Percentiles rank a stretch among this genome's conserved stretches.
Conservation (phyloP, 2,329 filamentous ascomycete genomes). For the Herpomyces periplanetae region DNA sequence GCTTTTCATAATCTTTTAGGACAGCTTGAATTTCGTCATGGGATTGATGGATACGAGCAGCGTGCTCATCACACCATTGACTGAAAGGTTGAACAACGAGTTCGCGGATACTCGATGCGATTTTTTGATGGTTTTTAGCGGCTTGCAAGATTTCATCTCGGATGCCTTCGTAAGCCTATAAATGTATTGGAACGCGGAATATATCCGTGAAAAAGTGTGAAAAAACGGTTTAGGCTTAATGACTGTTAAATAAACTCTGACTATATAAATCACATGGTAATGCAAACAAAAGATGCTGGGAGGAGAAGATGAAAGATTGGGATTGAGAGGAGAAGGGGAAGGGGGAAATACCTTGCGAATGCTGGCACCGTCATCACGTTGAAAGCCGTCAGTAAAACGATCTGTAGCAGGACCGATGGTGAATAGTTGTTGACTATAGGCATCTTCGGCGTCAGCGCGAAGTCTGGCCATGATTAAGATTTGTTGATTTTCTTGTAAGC, state of each 20-base stretch:
- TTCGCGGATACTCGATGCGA: slow-evolving; percentile 78
- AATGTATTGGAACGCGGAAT: slow-evolving; percentile 1
- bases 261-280: too few relatives aligned
- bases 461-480: slow-evolving; percentile 60
- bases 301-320: too few relatives aligned
- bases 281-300: too few relatives aligned
- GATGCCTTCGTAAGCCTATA: slow-evolving; percentile 65
- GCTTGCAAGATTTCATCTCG: slow-evolving; percentile 72
- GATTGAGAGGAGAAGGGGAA: slow-evolving; percentile 1
- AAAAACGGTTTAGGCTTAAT: too few relatives aligned
- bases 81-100: slow-evolving; percentile 76
- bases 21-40: slow-evolving; percentile 69
- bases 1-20: slow-evolving; percentile 70
- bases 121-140: slow-evolving; percentile 61
- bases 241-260: too few relatives aligned
- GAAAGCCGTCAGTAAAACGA: slow-evolving; percentile 44
- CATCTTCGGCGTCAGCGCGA: slow-evolving; percentile 77
- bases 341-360: slow-evolving; percentile 33
- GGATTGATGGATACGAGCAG: slow-evolving; percentile 54
- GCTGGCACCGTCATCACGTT: slow-evolving; percentile 70
- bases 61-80: slow-evolving; percentile 83
- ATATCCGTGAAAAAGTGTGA: neutral
- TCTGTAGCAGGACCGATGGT: slow-evolving; percentile 52
- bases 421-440: slow-evolving; percentile 37
- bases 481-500: slow-evolving; percentile 75